These are phyloP conservation scores for Oryza brachyantha DNA, from an alignment of 176 grass and related monocot species.

Conservation along the genomic window DNA sequence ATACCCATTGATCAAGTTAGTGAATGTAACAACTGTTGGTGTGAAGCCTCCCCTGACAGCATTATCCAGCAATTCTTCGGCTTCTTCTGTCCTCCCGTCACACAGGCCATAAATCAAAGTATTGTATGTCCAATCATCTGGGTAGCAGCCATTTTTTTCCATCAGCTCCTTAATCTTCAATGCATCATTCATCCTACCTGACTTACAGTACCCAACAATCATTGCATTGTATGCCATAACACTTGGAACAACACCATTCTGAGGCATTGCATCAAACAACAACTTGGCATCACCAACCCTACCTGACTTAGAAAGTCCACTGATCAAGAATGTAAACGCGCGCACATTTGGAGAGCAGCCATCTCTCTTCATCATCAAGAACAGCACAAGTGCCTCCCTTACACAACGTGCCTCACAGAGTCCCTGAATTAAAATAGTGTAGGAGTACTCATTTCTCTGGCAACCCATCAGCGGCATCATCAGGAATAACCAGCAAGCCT, in stretches of 20 bases:
- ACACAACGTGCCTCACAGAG: slow-evolving; percentile 38
- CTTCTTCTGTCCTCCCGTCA: slow-evolving; percentile 33
- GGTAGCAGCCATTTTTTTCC: slow-evolving; percentile 42
- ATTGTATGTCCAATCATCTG: slow-evolving; percentile 53
- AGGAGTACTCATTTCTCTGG: slow-evolving; percentile 69
- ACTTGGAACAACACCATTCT: slow-evolving; percentile 46
- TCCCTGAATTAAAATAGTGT: slow-evolving; percentile 72
- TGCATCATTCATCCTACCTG: slow-evolving; percentile 37
- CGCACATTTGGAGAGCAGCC: slow-evolving; percentile 56
- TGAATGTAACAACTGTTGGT: slow-evolving; percentile 54
- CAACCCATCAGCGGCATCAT: slow-evolving; percentile 78
- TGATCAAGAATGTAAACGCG: slow-evolving; percentile 60
- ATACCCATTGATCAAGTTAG: slow-evolving; percentile 60
- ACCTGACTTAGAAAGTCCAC: slow-evolving; percentile 59
- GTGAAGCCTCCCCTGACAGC: slow-evolving; percentile 41
- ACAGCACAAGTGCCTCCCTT: slow-evolving; percentile 49
- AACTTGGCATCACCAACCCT: slow-evolving; percentile 36
- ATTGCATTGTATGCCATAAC: slow-evolving; percentile 58
- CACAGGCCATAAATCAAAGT: slow-evolving; percentile 55
- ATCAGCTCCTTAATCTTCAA: slow-evolving; percentile 48
- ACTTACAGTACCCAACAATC: slow-evolving; percentile 57
- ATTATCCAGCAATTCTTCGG: slow-evolving; percentile 49
- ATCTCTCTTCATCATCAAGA: slow-evolving; percentile 58
- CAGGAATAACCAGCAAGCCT: slow-evolving; percentile 69
- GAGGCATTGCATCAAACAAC: slow-evolving; percentile 72